A percentile compares a stretch with the other conserved stretches of the same genome.
Evolutionary conservation across 2,329 filamentous ascomycete species (phyloP).

Genomic region (Fonsecaea multimorphosa): DNA sequence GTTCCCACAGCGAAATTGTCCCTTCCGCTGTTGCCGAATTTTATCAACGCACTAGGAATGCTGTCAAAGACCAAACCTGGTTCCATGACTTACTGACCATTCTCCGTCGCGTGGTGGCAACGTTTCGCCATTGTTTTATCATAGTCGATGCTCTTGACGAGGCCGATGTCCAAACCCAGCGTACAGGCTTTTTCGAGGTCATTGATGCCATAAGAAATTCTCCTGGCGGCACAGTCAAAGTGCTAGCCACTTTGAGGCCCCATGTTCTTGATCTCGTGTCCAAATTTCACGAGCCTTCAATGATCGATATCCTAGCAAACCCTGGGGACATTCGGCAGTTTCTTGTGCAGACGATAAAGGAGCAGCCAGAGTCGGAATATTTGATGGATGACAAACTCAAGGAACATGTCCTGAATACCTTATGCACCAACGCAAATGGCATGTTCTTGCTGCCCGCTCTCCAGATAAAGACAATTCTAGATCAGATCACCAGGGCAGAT

Average conservation of each 20-base stretch:
- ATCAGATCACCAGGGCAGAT: constrained; percentile 43
- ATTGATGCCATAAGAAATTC: constrained; percentile 32
- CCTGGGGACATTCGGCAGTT: constrained; percentile 38
- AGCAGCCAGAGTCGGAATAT: constrained; percentile 34
- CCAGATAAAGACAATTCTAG: constrained; percentile 42
- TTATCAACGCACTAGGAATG: constrained; percentile 37
- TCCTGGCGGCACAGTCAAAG: constrained; percentile 21
- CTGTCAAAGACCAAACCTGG: constrained; percentile 36
- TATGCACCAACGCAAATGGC: constrained; percentile 40
- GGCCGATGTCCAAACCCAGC: constrained; percentile 35
- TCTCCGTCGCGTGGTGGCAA: constrained; percentile 33
- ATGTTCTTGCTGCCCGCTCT: constrained; percentile 45
- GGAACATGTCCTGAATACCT: constrained; percentile 38
- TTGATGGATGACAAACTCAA: constrained; percentile 40
- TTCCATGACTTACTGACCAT: constrained; percentile 36
- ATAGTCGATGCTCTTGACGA: constrained; percentile 43
- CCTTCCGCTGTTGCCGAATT: constrained; percentile 39
- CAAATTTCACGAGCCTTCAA: constrained; percentile 29
- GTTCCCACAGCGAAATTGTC: constrained; percentile 28
- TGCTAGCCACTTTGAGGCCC: constrained; percentile 38
- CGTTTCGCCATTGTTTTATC: constrained; percentile 36
- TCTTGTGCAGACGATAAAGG: constrained; percentile 37
- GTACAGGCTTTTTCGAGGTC: constrained; percentile 34
- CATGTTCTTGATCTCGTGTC: constrained; percentile 27
- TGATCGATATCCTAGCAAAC: constrained; percentile 33